phyloP scores from a whole-genome alignment of 2,329 filamentous ascomycete genomes.

The Aspergillus pseudoglaucus region DNA sequence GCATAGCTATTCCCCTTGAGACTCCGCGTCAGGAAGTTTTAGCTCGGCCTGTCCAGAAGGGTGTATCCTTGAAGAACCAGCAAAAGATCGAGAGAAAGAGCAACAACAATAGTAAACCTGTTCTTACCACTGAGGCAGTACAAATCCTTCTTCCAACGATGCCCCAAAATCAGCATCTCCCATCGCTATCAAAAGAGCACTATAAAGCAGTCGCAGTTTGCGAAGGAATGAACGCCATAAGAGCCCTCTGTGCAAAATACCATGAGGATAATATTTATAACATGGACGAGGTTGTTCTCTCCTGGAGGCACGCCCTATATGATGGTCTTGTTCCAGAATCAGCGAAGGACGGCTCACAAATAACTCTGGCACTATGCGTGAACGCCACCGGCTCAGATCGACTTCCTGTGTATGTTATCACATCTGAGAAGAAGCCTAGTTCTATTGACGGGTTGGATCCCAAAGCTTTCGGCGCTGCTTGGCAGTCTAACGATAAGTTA shows the following conservation, averaged over 20 bases:
- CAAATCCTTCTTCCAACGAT: neutral
- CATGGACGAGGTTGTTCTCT: neutral
- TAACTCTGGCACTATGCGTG: neutral
- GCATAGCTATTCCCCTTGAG: neutral
- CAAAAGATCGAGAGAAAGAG: neutral
- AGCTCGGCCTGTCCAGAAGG: neutral
- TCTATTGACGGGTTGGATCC: neutral
- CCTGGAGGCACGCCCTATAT: neutral
- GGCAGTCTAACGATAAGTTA: neutral
- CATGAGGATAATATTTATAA: neutral
- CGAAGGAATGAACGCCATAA: neutral
- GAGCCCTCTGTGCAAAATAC: neutral
- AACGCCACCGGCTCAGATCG: neutral
- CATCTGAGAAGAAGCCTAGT: neutral
- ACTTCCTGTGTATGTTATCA: neutral
- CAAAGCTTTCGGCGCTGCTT: neutral
- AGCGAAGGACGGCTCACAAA: neutral
- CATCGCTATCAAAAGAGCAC: neutral
- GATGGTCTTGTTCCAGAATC: neutral
- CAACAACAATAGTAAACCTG: neutral
- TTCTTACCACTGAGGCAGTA: neutral
- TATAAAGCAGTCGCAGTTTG: neutral
- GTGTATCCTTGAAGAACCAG: neutral
- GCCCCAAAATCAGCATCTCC: neutral
- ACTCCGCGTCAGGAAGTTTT: neutral